Evolutionary conservation across 1,139 yeast species (phyloP).

Genomic region (Debaryomyces nepalensis): DNA sequence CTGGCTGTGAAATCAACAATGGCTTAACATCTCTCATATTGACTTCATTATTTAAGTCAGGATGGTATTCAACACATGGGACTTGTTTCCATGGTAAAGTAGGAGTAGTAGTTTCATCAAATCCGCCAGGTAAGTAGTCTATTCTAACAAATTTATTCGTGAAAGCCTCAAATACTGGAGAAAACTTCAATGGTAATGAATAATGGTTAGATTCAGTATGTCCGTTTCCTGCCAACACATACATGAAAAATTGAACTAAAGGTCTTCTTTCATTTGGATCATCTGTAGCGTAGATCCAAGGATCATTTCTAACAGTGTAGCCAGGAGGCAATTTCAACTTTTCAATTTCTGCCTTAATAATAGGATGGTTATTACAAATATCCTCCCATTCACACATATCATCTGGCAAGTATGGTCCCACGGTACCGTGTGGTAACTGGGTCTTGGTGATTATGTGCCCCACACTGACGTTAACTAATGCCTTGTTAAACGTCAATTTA

Average conservation of each 20-base stretch:
- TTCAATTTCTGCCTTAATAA: slow-evolving; percentile 62
- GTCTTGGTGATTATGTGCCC: slow-evolving; percentile 66
- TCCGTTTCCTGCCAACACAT: slow-evolving; percentile 67
- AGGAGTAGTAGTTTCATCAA: slow-evolving; percentile 64
- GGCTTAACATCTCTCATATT: slow-evolving; percentile 70
- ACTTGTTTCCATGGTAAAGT: slow-evolving; percentile 66
- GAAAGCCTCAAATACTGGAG: slow-evolving; percentile 77
- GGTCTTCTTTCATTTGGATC: slow-evolving; percentile 62
- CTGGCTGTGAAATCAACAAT: slow-evolving; percentile 76
- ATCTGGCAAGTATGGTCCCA: slow-evolving; percentile 77
- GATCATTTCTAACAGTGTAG: slow-evolving; percentile 67
- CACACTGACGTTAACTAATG: slow-evolving; percentile 68
- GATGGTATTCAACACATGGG: slow-evolving; percentile 71
- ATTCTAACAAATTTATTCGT: slow-evolving; percentile 70
- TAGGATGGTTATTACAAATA: slow-evolving; percentile 57
- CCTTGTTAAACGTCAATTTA: slow-evolving; percentile 66
- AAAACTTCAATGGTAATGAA: slow-evolving; percentile 80
- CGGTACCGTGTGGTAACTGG: slow-evolving; percentile 62
- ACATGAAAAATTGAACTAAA: slow-evolving; percentile 76
- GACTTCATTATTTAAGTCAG: slow-evolving; percentile 67
- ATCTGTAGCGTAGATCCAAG: slow-evolving; percentile 91
- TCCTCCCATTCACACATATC: slow-evolving; percentile 65
- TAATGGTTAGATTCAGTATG: slow-evolving; percentile 85
- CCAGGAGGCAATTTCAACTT: slow-evolving; percentile 64
- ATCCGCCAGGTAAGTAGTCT: slow-evolving; percentile 78